Base-by-base conservation (phyloP, 2,329 filamentous ascomycete species). In the Ophiostoma himal-ulmi region DNA sequence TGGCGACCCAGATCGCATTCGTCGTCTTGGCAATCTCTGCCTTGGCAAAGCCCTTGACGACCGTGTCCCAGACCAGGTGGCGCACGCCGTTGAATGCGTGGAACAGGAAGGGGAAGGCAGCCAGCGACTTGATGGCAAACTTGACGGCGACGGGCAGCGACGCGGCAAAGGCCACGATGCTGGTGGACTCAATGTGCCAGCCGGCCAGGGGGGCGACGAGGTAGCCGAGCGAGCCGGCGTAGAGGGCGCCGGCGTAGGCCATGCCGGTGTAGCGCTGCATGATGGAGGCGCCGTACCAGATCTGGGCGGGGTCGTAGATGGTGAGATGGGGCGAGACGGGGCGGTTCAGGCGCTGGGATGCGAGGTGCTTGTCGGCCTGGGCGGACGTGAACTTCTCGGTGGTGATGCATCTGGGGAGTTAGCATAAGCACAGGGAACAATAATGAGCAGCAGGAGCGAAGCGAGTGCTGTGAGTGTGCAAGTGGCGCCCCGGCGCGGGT, bases 221-320 rank as follows among this genome's bases (percentile, higher is more conserved):
- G 85, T 97, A 97, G 70, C 90, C 87, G 74, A 88, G 81, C 73
- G 91, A 89, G 83, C 92, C 97, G 78, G 88, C 80, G 85, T 97
- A 97, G 73, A 96, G 85, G 68, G 83, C 81, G 74, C 90, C 91
- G 72, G 89, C 89, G 75, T 96, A 85, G 72, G 85, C 80, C 77
- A 85, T 82, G 76, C 92, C 94, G n/a, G 92, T 94, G 82, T 97
- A 88, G 77, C 94, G 93, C 83, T 93, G 91, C 81, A 92, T 85
- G 75, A 85, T 84, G 71, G 84, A 88, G 75, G 88, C 89, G 75
- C 85, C 85, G 80, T 92, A 89, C 90, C 89, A 97, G 76, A 92
- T 95, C 82, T 97, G 91, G 80, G 92, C 88, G 72, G 90, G 87
- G 80, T 88, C 86, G 88, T 97, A 97, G 86, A 96, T 94, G 77